Evolutionary conservation across 176 grass and related monocot species (phyloP), one percentile per base, ranked within the genome.

Genomic region (Thalia dealbata): DNA sequence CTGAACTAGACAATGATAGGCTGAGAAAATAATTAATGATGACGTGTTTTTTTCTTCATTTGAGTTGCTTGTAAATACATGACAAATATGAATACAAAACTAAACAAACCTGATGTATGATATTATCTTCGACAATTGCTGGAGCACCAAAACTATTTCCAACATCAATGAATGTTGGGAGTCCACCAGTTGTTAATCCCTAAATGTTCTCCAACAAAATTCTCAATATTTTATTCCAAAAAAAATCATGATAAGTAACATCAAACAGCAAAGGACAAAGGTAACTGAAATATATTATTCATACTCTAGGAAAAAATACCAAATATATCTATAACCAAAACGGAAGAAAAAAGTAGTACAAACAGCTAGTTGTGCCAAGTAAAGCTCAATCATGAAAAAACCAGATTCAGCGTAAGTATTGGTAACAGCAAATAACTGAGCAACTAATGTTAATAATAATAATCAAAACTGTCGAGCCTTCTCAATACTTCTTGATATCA

Each of bases 121-220:
- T 85, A 72, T 97, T 97, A 82, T 97, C 93, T 79, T 97, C 93
- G 18, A 90, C 80, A 50, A 97, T 97, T 76, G 93, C 89, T 48
- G 89, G 89, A 75, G 93, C 89, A 54, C 89, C 93, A 75, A 97
- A 97, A 76, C 89, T 97, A 74, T 92, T 92, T 44, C 89, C 93
- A 11, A 97, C 89, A 74, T 97, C 93, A 46, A 97, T 92, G 82
- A 97, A 97, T 67, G 93, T 97, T 67, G 93, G 93, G 50, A 97
- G 93, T 56, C 89, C 93, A 75, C 93, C 93, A 1, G 93, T 97
- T 12, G 87, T 92, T 64, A 97, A 70, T 52, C 86, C 89, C 92
- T 96, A 73, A 79, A 58, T 62, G 76, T 44, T 64, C 45, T 63
- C 60, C 43, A 63, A 14, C 43, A 52, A 23, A 27, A 52, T 25